Evolutionary conservation across 2,329 filamentous ascomycete species (phyloP), one percentile per base, ranked within the genome.

Genomic region (Elsinoe australis): DNA sequence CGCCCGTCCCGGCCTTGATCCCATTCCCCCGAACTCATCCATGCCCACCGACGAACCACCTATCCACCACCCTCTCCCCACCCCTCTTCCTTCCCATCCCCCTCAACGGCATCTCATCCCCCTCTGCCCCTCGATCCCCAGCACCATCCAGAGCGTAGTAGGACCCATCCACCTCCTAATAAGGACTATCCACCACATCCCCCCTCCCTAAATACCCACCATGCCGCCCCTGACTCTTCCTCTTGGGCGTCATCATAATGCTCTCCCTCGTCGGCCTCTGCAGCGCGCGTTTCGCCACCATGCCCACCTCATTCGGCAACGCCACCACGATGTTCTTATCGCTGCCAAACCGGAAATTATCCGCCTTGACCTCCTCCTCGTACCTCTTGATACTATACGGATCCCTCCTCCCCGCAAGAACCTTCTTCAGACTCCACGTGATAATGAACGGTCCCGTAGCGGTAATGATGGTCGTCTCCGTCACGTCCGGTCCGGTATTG

Each of bases 281-380:
- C 61, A 98, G 77, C 50, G 80, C 83, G 58, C 83, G 78, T 67
- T 90, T 89, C 36, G 83, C 84, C 9, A 98, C 87, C 89, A 96
- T 96, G 67, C 95, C 94, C 56, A 98, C 92, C 65, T 96, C 89
- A 62, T 98, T 95, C 2, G 92, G 89, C 54, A 98, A 71, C 1
- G 92, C 92, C 28, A 98, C 90, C 60, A 98, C 95, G 59, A 98
- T 87, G 60, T 95, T 95, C 78, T 95, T 94, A 67, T 98, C 92
- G 4, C 83, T 89, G 38, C 90, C 90, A 61, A 88, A 98, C 60
- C 92, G 88, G 80, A 98, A 98, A 65, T 98, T 94, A 65, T 98
- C 92, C 3, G 92, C 92, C 74, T 94, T 95, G 62, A 98, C 88
- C 54, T 94, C 85, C 60, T 98, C 92, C 1, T 80, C 77, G 63